These are phyloP conservation scores for Alternaria solani DNA, from an alignment of 2,329 filamentous ascomycete genomes.

Conservation along the genomic window DNA sequence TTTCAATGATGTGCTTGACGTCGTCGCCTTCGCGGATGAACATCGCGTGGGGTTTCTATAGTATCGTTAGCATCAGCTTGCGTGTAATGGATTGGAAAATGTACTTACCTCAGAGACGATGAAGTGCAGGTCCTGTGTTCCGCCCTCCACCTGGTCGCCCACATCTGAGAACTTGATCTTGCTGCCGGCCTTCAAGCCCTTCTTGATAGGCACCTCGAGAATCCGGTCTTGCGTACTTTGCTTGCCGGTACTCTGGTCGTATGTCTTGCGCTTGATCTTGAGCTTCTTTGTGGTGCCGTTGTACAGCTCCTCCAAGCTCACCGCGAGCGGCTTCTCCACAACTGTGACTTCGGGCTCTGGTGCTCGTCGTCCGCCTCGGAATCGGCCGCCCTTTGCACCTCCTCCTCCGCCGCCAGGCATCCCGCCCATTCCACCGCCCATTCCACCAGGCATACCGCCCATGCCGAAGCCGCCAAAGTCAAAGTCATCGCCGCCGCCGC, in stretches of 20 bases:
- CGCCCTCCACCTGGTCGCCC: constrained; percentile 96
- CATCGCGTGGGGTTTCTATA: constrained; percentile 82
- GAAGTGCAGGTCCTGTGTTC: constrained; percentile 94
- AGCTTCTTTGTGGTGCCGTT: constrained; percentile 93
- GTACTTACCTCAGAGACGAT: constrained; percentile 86
- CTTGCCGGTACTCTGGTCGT: constrained; percentile 81
- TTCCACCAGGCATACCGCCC: constrained; percentile 44
- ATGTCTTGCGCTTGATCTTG: constrained; percentile 96
- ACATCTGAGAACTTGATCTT: constrained; percentile 99
- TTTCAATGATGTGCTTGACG: constrained; percentile 77
- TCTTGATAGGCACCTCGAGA: constrained; percentile 93
- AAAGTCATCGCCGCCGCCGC: constrained; percentile 63
- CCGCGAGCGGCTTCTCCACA: constrained; percentile 80
- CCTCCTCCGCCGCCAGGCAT: constrained; percentile 62
- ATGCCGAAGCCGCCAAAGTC: constrained; percentile 52
- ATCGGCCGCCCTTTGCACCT: constrained; percentile 48
- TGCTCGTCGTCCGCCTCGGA: constrained; percentile 54
- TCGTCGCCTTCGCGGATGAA: constrained; percentile 91
- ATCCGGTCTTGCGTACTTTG: constrained; percentile 87
- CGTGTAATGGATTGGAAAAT: not conserved
- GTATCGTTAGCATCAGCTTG: constrained; percentile 25
- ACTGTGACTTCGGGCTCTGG: constrained; percentile 86
- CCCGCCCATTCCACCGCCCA: constrained; percentile 44
- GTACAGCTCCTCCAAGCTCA: constrained; percentile 89
- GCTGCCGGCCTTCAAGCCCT: constrained; percentile 92